A percentile compares a stretch with the other conserved stretches of the same genome.
Evolutionary conservation across 441 rosid genomes (phyloP).

Genomic region (Mallotus japonicus): DNA sequence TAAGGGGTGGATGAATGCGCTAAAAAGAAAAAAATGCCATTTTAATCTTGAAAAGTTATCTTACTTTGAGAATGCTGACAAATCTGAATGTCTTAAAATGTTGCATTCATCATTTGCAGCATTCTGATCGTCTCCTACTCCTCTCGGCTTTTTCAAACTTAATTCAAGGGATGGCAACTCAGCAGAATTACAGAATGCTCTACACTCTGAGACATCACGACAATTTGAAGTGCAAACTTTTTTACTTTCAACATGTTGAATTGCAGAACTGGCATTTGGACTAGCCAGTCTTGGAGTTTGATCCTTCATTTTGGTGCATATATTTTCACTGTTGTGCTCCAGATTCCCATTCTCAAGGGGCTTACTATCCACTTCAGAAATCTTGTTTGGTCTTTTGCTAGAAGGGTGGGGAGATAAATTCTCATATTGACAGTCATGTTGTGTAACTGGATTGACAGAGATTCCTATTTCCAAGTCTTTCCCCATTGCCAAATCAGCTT

Average conservation of each 20-base stretch:
- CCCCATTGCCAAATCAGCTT: slow-evolving; percentile 35
- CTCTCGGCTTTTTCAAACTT: slow-evolving; percentile 43
- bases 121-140: slow-evolving; percentile 33
- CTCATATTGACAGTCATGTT: slow-evolving; percentile 25
- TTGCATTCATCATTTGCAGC: slow-evolving; percentile 43
- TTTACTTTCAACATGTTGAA: slow-evolving; percentile 35
- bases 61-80: slow-evolving; percentile 78
- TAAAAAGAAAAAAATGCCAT: slow-evolving; percentile 11
- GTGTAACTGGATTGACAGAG: slow-evolving; percentile 27
- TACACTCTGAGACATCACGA: slow-evolving; percentile 33
- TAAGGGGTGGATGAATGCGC: slow-evolving; percentile 10
- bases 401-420: slow-evolving; percentile 24
- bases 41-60: slow-evolving; percentile 15
- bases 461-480: slow-evolving; percentile 35
- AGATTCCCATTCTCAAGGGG: slow-evolving; percentile 25
- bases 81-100: slow-evolving; percentile 58
- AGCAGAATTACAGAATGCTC: slow-evolving; percentile 31
- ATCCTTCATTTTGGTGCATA: slow-evolving; percentile 18
- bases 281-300: slow-evolving; percentile 13
- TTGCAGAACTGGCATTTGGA: slow-evolving; percentile 25
- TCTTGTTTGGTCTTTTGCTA: slow-evolving; percentile 20
- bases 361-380: slow-evolving; percentile 30
- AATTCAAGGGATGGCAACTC: slow-evolving; percentile 44
- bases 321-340: slow-evolving; percentile 29
- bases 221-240: slow-evolving; percentile 27